Evolutionary conservation across 1,284 basidiomycete species (phyloP).

Genomic region (Coniferiporia weirii): DNA sequence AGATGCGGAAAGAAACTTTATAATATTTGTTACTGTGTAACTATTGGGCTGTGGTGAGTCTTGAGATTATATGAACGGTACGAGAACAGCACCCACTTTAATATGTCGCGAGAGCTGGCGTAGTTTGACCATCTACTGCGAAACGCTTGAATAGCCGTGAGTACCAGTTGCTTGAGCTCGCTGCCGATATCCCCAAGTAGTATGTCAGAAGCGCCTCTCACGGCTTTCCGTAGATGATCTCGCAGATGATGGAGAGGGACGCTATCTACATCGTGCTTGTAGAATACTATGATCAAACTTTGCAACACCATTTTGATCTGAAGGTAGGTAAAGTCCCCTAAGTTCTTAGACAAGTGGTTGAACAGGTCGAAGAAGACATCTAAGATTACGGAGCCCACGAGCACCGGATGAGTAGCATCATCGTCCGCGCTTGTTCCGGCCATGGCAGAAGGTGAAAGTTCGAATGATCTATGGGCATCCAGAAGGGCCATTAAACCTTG

Average conservation of each 20-base stretch:
- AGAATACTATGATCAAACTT: slow-evolving; percentile 54
- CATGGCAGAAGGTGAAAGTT: slow-evolving; percentile 46
- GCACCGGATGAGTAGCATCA: slow-evolving; percentile 37
- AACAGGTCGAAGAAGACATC: slow-evolving; percentile 52
- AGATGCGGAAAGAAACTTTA: slow-evolving; percentile 42
- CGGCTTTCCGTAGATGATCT: slow-evolving; percentile 43
- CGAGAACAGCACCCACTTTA: slow-evolving; percentile 38
- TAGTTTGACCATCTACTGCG: slow-evolving; percentile 53
- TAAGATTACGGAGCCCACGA: slow-evolving; percentile 58
- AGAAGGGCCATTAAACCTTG: slow-evolving; percentile 50
- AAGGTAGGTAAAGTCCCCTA: slow-evolving; percentile 43
- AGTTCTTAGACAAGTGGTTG: slow-evolving; percentile 34
- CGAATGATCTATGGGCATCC: slow-evolving; percentile 48
- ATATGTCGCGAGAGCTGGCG: slow-evolving; percentile 38
- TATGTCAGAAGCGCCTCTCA: slow-evolving; percentile 46
- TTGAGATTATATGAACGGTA: not conserved
- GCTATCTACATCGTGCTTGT: slow-evolving; percentile 65
- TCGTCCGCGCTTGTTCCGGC: slow-evolving; percentile 38
- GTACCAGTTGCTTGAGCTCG: slow-evolving; percentile 57
- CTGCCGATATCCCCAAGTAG: slow-evolving; percentile 50
- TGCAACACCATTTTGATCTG: slow-evolving; percentile 56
- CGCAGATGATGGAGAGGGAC: slow-evolving; percentile 48
- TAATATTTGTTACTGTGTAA: slow-evolving; percentile 44
- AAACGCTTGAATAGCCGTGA: slow-evolving; percentile 56
- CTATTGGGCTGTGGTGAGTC: slow-evolving; percentile 24